phyloP scores from a whole-genome alignment of 2,329 filamentous ascomycete genomes.

The Fusarium compactum region DNA sequence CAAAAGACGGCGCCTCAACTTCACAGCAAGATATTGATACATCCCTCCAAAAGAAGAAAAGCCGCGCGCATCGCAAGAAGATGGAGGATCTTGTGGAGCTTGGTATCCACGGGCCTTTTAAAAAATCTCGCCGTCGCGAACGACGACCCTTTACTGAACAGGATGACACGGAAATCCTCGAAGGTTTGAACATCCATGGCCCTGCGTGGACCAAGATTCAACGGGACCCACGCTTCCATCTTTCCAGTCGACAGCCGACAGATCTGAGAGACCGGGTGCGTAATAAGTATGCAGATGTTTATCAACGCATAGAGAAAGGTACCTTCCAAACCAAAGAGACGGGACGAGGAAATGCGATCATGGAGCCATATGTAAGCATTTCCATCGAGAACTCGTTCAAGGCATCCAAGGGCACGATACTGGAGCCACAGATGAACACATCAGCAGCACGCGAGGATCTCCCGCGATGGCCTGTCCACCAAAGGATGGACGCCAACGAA shows the following conservation, averaged over 20 bases:
- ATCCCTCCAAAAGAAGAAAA: conserved; percentile 60
- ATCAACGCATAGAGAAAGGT: conserved; percentile 68
- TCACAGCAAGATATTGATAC: conserved; percentile 51
- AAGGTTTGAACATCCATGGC: conserved; percentile 70
- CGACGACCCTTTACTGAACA: conserved; percentile 71
- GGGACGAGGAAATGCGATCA: conserved; percentile 55
- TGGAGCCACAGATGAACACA: conserved; percentile 56
- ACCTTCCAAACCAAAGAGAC: conserved; percentile 60
- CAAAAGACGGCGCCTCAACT: conserved; percentile 45
- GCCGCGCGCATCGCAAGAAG: conserved; percentile 66
- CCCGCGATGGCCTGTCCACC: conserved; percentile 56
- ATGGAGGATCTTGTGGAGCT: conserved; percentile 67
- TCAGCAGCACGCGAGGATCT: conserved; percentile 62
- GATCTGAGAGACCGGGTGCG: conserved; percentile 72
- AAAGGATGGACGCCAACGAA: conserved; percentile 50
- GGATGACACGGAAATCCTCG: conserved; percentile 72
- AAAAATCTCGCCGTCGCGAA: conserved; percentile 70
- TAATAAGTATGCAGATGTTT: conserved; percentile 72
- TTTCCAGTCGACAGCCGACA: conserved; percentile 71
- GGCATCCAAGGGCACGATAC: conserved; percentile 53
- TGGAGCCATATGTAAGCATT: conserved; percentile 66
- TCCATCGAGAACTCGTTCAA: conserved; percentile 61
- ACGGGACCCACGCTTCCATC: conserved; percentile 67
- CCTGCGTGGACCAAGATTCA: conserved; percentile 76
- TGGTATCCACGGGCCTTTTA: conserved; percentile 72